These are phyloP conservation scores for Aspergillus kassunensis DNA, from an alignment of 495 filamentous ascomycete genomes.

Conservation along the genomic window DNA sequence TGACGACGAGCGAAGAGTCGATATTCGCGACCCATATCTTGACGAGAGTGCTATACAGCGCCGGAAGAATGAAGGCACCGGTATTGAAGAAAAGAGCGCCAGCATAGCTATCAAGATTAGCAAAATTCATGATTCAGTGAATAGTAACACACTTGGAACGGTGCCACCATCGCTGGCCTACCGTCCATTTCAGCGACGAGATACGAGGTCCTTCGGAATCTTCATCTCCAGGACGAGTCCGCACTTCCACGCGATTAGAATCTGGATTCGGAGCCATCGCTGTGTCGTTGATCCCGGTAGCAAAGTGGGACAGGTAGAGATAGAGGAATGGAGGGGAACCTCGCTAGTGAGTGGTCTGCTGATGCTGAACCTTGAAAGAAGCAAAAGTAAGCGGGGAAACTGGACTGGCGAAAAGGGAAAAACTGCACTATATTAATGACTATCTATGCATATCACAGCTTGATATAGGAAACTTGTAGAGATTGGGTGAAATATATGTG, in stretches of 20 bases:
- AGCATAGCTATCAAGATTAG: slow-evolving; percentile 34
- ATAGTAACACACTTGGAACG: slow-evolving; percentile 7
- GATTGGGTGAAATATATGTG: too few species aligned
- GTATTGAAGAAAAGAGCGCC: slow-evolving; percentile 63
- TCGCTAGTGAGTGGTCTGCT: too few species aligned
- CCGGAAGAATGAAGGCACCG: slow-evolving; percentile 60
- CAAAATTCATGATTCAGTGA: not conserved
- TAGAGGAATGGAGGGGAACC: too few species aligned
- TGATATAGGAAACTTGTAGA: too few species aligned
- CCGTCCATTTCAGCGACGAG: slow-evolving; percentile 7
- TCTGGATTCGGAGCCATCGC: not conserved
- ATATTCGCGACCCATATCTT: slow-evolving; percentile 76
- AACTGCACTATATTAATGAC: too few species aligned
- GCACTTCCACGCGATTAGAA: not conserved
- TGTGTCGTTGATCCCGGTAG: not conserved
- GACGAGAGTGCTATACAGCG: slow-evolving; percentile 63
- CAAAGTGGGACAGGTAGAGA: too few species aligned
- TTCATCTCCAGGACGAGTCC: not conserved
- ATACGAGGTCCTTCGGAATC: not conserved
- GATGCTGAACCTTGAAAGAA: not conserved
- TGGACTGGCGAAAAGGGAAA: too few species aligned
- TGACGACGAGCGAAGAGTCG: slow-evolving; percentile 60
- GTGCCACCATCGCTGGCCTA: slow-evolving; percentile 9
- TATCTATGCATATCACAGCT: too few species aligned
- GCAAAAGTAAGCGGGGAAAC: not conserved